These are phyloP conservation scores for Saccharomycopsis sp. DNA, from an alignment of 805 yeast species.

Conservation along the genomic window DNA sequence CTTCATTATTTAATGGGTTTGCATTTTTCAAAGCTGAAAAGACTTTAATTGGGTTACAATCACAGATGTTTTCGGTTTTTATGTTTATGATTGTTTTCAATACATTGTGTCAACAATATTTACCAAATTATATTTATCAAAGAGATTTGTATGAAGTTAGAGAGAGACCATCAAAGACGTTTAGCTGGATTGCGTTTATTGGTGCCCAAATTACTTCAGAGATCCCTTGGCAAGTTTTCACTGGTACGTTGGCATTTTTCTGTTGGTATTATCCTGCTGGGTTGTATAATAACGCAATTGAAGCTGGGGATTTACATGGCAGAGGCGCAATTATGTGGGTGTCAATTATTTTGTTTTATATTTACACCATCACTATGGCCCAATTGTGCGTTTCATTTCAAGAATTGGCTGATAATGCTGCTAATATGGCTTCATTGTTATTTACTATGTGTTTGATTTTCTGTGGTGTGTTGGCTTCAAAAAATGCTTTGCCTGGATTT, in stretches of 20 bases:
- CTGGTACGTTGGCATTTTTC: slow-evolving; percentile 58
- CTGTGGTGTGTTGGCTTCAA: slow-evolving; percentile 70
- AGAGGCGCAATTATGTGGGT: slow-evolving; percentile 56
- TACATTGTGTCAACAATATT: slow-evolving; percentile 54
- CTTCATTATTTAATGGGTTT: slow-evolving; percentile 61
- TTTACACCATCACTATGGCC: slow-evolving; percentile 53
- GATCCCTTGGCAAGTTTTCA: slow-evolving; percentile 53
- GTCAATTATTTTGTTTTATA: slow-evolving; percentile 38
- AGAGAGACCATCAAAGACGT: slow-evolving; percentile 67
- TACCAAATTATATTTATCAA: slow-evolving; percentile 52
- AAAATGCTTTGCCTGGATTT: slow-evolving; percentile 57
- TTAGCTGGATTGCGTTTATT: slow-evolving; percentile 57
- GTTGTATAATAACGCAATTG: slow-evolving; percentile 50
- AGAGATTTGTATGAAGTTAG: slow-evolving; percentile 64
- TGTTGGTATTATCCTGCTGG: slow-evolving; percentile 72
- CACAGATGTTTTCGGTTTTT: slow-evolving; percentile 55
- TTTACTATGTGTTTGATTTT: slow-evolving; percentile 60
- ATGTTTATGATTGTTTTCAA: slow-evolving; percentile 47
- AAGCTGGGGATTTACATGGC: slow-evolving; percentile 36
- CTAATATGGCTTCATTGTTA: slow-evolving; percentile 47
- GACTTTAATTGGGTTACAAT: slow-evolving; percentile 57
- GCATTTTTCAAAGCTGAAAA: slow-evolving; percentile 58
- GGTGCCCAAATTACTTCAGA: slow-evolving; percentile 48
- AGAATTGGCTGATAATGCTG: slow-evolving; percentile 56
- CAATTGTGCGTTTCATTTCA: slow-evolving; percentile 52